These are phyloP conservation scores for barrel medic (Medicago truncatula) DNA, from an alignment of 306 rosid genomes.

Conservation along the genomic window MtrunA17r5.0-ANR NC_053045.1:34603001-34603500, in stretches of 20 bases:
- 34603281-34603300: constrained; percentile 35
- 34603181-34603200: constrained; percentile 31
- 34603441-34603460: constrained; percentile 54
- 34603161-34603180: constrained; percentile 44
- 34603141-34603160: constrained; percentile 19
- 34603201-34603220: constrained; percentile 19
- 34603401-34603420: constrained; percentile 52
- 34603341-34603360: not conserved
- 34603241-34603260: constrained; percentile 43
- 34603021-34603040: not conserved
- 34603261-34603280: constrained; percentile 42
- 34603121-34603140: constrained; percentile 15
- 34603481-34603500: constrained; percentile 43
- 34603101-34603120: constrained; percentile 31
- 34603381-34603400: constrained; percentile 50
- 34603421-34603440: constrained; percentile 50
- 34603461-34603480: constrained; percentile 38
- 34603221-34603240: constrained; percentile 8
- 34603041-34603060: not conserved
- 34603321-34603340: constrained; percentile 31
- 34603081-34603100: constrained; percentile 25
- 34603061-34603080: not conserved
- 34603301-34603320: constrained; percentile 40
- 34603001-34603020: not conserved
- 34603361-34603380: not conserved